phyloP scores from a whole-genome alignment of 306 rosid species.

The Ormosia semicastrata region DNA sequence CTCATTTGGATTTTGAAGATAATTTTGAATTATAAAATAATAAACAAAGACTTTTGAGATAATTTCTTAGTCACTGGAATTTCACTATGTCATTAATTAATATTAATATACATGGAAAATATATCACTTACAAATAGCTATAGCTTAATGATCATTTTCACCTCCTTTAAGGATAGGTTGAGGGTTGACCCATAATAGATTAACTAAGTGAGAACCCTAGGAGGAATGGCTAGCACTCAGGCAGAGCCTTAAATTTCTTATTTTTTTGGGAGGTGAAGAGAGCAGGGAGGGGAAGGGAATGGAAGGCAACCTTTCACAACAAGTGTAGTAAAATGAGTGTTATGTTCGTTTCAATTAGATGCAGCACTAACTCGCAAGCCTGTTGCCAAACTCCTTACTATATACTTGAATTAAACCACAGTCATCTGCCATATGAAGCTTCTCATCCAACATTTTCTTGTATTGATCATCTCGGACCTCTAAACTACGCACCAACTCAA shows the following conservation, averaged over 20 bases:
- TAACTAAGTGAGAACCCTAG: not conserved
- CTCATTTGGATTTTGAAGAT: not conserved
- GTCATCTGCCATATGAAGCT: slow-evolving; percentile 53
- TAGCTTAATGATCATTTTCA: slow-evolving; percentile 4
- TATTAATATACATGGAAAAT: slow-evolving; percentile 36
- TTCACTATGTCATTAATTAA: slow-evolving; percentile 21
- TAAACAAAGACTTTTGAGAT: not conserved
- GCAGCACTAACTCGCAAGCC: slow-evolving; percentile 49
- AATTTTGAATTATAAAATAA: not conserved
- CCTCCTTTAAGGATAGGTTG: not conserved
- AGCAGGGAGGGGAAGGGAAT: not conserved
- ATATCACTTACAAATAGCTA: slow-evolving; percentile 15
- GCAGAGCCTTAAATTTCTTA: not conserved
- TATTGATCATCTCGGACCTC: slow-evolving; percentile 70
- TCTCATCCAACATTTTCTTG: slow-evolving; percentile 68
- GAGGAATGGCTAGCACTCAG: not conserved
- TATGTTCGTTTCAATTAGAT: not conserved
- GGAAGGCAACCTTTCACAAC: not conserved
- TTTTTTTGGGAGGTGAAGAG: not conserved
- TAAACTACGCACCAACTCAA: slow-evolving; percentile 67
- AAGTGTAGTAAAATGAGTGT: not conserved
- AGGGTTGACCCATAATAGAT: slow-evolving; percentile 12
- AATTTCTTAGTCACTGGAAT: slow-evolving; percentile 11
- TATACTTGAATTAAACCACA: slow-evolving; percentile 63
- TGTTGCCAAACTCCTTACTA: slow-evolving; percentile 52